Evolutionary conservation across 2,329 filamentous ascomycete genomes (phyloP).

Genomic region (Curvularia lunata): DNA sequence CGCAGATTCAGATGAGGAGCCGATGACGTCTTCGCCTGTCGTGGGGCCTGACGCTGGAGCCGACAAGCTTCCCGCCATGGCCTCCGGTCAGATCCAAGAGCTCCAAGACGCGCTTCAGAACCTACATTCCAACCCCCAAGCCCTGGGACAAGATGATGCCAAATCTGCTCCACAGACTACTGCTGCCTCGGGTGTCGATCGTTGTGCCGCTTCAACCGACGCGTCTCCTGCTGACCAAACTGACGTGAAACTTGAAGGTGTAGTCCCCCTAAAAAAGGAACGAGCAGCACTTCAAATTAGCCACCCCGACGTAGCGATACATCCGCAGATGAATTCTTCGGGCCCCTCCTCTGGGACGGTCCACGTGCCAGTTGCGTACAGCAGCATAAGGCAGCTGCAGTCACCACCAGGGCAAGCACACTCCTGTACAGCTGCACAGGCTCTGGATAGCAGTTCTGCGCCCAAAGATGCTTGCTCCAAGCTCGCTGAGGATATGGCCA

Average conservation of each 20-base stretch:
- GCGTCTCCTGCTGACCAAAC: conserved; percentile 11
- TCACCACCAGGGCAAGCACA: not conserved
- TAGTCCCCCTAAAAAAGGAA: not conserved
- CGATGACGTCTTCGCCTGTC: conserved; percentile 37
- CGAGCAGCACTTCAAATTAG: not conserved
- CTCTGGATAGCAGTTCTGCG: not conserved
- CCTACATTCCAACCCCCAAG: conserved; percentile 24
- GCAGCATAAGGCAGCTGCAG: not conserved
- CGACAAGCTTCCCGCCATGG: conserved; percentile 32
- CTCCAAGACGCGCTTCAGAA: conserved; percentile 28
- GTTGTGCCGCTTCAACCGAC: conserved; percentile 14
- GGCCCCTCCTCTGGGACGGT: not conserved
- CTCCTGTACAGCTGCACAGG: not conserved
- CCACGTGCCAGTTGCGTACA: not conserved
- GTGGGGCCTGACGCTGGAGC: conserved; percentile 16
- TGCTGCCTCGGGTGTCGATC: conserved; percentile 23
- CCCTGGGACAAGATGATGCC: conserved; percentile 13
- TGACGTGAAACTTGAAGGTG: conserved; percentile 16
- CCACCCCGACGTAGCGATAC: not conserved
- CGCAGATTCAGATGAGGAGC: conserved; percentile 46
- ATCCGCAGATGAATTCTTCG: not conserved
- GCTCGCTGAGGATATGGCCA: not conserved
- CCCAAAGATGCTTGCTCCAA: not conserved
- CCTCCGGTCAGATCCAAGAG: conserved; percentile 24
- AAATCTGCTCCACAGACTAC: conserved; percentile 12